A percentile compares a stretch with the other conserved stretches of the same genome.
Conservation (phyloP, 1,284 basidiomycete species). For the Melampsora americana region DNA sequence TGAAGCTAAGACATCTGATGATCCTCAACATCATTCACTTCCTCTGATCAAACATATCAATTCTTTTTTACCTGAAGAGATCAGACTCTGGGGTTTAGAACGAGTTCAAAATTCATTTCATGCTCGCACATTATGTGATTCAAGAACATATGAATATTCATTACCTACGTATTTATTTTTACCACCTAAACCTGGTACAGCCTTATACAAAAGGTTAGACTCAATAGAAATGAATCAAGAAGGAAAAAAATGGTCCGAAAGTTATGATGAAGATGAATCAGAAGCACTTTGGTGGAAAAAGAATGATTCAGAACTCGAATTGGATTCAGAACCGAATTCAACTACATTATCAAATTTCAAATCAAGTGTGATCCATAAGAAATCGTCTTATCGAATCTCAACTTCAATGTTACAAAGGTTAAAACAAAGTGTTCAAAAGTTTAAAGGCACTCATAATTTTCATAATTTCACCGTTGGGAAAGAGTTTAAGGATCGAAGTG, state of each 20-base stretch:
- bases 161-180: slow-evolving; percentile 91
- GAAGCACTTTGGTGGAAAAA: slow-evolving; percentile 54
- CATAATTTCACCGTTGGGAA: slow-evolving; percentile 94
- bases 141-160: slow-evolving; percentile 93
- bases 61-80: slow-evolving; percentile 77
- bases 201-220: slow-evolving; percentile 59
- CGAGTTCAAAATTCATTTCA: slow-evolving; percentile 90
- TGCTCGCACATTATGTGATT: slow-evolving; percentile 80
- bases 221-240: not conserved
- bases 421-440: slow-evolving; percentile 63
- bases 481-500: slow-evolving; percentile 75
- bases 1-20: slow-evolving; percentile 54
- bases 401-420: slow-evolving; percentile 62
- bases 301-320: slow-evolving; percentile 50
- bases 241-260: not conserved
- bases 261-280: slow-evolving; percentile 53
- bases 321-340: slow-evolving; percentile 26
- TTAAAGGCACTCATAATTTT: slow-evolving; percentile 76
- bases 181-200: slow-evolving; percentile 76
- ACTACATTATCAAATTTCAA: slow-evolving; percentile 7
- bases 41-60: slow-evolving; percentile 73
- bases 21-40: slow-evolving; percentile 27
- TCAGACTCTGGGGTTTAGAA: slow-evolving; percentile 87
- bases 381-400: slow-evolving; percentile 69
- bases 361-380: slow-evolving; percentile 50